A percentile compares a stretch with the other conserved stretches of the same genome.
phyloP scores from a whole-genome alignment of 2,329 filamentous ascomycete genomes.

The Blastomyces gilchristii region DNA sequence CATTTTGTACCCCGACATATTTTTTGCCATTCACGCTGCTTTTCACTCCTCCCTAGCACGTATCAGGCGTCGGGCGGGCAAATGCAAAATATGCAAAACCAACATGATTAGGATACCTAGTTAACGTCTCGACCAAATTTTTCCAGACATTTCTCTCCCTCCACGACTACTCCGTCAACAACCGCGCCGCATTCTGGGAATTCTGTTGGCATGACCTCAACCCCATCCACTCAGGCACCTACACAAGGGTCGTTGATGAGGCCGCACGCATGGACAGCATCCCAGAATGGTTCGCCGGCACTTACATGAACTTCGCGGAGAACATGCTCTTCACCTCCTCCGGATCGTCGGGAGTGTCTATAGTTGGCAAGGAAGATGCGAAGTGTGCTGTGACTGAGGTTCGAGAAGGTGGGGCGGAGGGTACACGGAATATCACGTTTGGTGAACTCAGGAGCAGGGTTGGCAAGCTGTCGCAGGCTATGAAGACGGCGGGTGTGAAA shows the following conservation, averaged over 20 bases:
- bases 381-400: constrained; percentile 62
- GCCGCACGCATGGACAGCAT: constrained; percentile 57
- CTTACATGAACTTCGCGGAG: constrained; percentile 67
- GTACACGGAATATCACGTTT: constrained; percentile 52
- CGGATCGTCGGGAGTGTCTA: constrained; percentile 35
- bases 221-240: constrained; percentile 54
- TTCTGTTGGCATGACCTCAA: constrained; percentile 51
- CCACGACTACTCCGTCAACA: constrained; percentile 56
- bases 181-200: constrained; percentile 55
- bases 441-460: constrained; percentile 51
- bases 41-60: not conserved
- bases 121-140: constrained; percentile 1
- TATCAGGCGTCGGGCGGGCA: not conserved
- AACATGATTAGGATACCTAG: not conserved
- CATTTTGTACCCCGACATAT: not conserved
- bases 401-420: constrained; percentile 29
- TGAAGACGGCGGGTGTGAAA: constrained; percentile 54
- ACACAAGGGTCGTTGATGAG: constrained; percentile 56
- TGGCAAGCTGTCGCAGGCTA: constrained; percentile 52
- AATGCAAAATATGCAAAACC: not conserved
- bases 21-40: not conserved
- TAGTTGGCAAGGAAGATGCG: constrained; percentile 55
- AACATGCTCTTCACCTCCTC: constrained; percentile 58
- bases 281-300: constrained; percentile 67
- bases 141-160: constrained; percentile 56